These are phyloP conservation scores for Amanita fuliginea DNA, from an alignment of 768 basidiomycete species.

Conservation along the genomic window DNA sequence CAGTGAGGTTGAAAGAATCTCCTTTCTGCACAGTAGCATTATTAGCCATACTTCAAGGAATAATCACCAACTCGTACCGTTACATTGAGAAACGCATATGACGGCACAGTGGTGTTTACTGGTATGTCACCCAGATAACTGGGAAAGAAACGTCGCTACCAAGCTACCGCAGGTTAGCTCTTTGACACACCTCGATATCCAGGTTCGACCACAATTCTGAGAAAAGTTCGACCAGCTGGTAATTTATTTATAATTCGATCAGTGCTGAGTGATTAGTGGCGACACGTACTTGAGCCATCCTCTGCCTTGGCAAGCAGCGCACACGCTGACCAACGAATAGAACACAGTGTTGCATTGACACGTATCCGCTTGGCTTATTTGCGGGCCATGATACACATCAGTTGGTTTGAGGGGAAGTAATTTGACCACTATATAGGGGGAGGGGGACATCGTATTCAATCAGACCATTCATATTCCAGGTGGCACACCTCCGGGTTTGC, in stretches of 20 bases:
- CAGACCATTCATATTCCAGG: neutral
- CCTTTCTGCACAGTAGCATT: neutral
- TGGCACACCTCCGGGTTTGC: neutral
- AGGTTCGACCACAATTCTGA: neutral
- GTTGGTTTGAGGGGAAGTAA: constrained; percentile 17
- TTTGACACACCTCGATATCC: neutral
- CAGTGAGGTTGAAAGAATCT: neutral
- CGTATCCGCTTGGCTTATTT: constrained; percentile 17
- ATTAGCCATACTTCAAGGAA: neutral
- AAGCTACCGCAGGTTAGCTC: neutral
- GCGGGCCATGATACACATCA: constrained; percentile 27
- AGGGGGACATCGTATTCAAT: neutral
- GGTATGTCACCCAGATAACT: constrained; percentile 27
- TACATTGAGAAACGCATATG: constrained; percentile 44
- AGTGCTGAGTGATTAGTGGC: neutral
- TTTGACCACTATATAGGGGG: neutral
- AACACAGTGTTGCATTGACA: constrained; percentile 43
- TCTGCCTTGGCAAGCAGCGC: constrained; percentile 36
- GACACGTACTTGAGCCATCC: constrained; percentile 13
- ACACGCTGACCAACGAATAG: constrained; percentile 40
- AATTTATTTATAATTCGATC: neutral
- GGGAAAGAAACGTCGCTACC: neutral
- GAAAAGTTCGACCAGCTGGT: neutral
- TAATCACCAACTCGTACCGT: neutral
- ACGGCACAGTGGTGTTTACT: constrained; percentile 29